These are phyloP conservation scores for Mortierella sp. DNA, from an alignment of 371 early-diverging fungal genomes.

Conservation along the genomic window DNA sequence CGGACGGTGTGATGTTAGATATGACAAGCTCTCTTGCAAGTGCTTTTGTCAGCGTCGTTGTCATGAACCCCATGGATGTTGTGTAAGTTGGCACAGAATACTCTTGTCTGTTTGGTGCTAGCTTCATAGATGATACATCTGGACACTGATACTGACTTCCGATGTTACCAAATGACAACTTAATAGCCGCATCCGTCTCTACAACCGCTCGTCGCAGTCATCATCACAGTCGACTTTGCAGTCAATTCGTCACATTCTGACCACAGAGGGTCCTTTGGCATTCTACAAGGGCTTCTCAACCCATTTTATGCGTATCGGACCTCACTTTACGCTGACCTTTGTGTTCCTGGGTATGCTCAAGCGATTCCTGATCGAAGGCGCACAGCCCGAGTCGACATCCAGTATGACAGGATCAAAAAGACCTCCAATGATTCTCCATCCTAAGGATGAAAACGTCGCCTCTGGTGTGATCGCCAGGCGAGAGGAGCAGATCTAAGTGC, in stretches of 20 bases:
- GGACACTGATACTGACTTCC: too few relatives aligned
- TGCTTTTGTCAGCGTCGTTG: constrained; percentile 60
- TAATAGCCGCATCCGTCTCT: constrained; percentile 67
- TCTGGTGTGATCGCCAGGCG: constrained; percentile 40
- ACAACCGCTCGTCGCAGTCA: constrained; percentile 69
- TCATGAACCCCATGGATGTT: constrained; percentile 81
- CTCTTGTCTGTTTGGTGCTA: background rate
- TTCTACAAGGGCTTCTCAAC: constrained; percentile 77
- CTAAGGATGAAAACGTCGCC: constrained; percentile 37
- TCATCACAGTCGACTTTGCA: constrained; percentile 57
- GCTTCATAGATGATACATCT: too few relatives aligned
- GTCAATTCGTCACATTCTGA: constrained; percentile 59
- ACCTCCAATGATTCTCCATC: constrained; percentile 16
- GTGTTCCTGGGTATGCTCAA: constrained; percentile 67
- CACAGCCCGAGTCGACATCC: background rate
- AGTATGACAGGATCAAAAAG: background rate
- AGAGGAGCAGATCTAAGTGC: constrained; percentile 33
- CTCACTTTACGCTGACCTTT: constrained; percentile 77
- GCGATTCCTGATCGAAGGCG: constrained; percentile 44
- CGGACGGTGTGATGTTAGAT: constrained; percentile 67
- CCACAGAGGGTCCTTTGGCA: constrained; percentile 66
- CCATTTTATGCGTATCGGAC: constrained; percentile 79
- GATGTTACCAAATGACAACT: background rate
- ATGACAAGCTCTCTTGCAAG: constrained; percentile 67
- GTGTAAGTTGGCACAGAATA: constrained; percentile 48